phyloP scores from a whole-genome alignment of 176 grass and related monocot genomes.

The Musa beccarii region DNA sequence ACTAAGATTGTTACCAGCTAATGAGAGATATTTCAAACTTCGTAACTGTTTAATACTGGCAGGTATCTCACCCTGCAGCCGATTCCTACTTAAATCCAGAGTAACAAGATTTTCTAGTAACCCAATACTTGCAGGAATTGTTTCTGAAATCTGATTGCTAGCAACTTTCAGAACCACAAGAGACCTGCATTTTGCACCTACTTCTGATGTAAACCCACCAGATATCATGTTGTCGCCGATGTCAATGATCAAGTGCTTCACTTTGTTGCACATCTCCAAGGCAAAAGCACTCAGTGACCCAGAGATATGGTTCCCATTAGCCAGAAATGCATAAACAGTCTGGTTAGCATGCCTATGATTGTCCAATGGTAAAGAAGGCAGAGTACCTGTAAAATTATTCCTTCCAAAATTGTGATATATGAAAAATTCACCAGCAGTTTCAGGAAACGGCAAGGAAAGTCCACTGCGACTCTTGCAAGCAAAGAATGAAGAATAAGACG shows the following conservation, averaged over 20 bases:
- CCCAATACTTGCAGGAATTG: conserved; percentile 58
- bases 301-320: conserved; percentile 55
- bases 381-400: conserved; percentile 53
- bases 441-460: conserved; percentile 15
- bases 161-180: conserved; percentile 67
- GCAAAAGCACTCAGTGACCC: conserved; percentile 54
- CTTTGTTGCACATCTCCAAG: conserved; percentile 42
- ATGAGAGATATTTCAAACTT: conserved; percentile 63
- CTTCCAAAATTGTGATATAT: conserved; percentile 81
- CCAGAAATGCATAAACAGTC: conserved; percentile 40
- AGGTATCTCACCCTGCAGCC: conserved; percentile 56
- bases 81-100: conserved; percentile 63
- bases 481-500: conserved; percentile 37
- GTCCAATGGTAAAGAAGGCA: conserved; percentile 48
- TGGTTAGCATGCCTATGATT: conserved; percentile 37
- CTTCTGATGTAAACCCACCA: conserved; percentile 35
- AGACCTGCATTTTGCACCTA: conserved; percentile 40
- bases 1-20: conserved; percentile 64
- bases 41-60: conserved; percentile 44
- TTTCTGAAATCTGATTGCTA: conserved; percentile 60
- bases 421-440: conserved; percentile 26
- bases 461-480: conserved; percentile 24
- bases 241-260: conserved; percentile 45
- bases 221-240: conserved; percentile 63
- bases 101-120: conserved; percentile 42